Conservation (phyloP, 192 early-diverging fungal genomes). For the Coemansia sp. region DNA sequence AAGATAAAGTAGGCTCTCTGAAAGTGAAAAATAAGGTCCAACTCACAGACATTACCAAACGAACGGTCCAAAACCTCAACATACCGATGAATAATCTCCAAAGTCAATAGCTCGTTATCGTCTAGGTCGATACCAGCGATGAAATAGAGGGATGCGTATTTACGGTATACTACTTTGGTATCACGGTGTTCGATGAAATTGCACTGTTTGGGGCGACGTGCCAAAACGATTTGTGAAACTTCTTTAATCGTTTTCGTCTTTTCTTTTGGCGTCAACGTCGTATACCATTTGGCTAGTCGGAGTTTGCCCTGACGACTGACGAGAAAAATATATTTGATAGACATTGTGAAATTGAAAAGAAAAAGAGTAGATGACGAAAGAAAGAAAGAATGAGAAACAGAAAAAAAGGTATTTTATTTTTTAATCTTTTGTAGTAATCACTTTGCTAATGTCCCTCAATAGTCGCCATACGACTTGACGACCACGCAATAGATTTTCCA, state of each 20-base stretch:
- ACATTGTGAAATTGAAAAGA: constrained; percentile 19
- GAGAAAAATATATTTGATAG: constrained; percentile 72
- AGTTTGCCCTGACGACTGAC: constrained; percentile 85
- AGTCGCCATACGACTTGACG: constrained; percentile 66
- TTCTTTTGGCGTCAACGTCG: constrained; percentile 80
- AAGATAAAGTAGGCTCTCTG: constrained; percentile 88
- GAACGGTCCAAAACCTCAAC: constrained; percentile 97
- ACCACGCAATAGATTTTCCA: constrained; percentile 69
- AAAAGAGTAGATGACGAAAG: constrained; percentile 2
- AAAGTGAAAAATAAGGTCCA: constrained; percentile 99
- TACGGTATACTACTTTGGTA: constrained; percentile 79
- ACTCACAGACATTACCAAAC: constrained; percentile 94
- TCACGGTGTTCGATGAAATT: constrained; percentile 98
- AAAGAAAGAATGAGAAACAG: neutral
- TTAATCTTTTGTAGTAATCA: constrained; percentile 10
- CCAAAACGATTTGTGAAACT: constrained; percentile 84
- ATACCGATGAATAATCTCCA: constrained; percentile 98
- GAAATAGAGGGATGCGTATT: constrained; percentile 96
- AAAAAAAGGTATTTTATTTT: neutral
- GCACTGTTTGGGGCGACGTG: constrained; percentile 92
- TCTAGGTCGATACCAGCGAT: constrained; percentile 90
- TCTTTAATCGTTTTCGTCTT: constrained; percentile 95
- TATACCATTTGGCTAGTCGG: constrained; percentile 83
- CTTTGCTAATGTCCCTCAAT: constrained; percentile 30
- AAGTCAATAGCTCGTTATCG: constrained; percentile 92